These are phyloP conservation scores for Leccinum subfulvum DNA, from an alignment of 1,284 basidiomycete species.

Conservation along the genomic window DNA sequence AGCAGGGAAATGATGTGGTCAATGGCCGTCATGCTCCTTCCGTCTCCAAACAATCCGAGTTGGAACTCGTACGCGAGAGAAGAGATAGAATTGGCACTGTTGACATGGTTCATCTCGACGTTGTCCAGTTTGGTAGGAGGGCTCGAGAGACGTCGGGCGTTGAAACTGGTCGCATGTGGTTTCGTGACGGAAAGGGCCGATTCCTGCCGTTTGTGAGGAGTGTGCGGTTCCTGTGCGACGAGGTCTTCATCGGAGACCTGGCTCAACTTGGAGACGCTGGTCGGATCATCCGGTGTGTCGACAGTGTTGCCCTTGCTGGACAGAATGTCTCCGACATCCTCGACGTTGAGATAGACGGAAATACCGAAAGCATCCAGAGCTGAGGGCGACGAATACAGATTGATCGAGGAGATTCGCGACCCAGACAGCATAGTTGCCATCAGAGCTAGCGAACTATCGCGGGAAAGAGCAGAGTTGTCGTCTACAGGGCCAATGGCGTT, in stretches of 20 bases:
- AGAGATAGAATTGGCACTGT: slow-evolving; percentile 25
- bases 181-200: slow-evolving; percentile 14
- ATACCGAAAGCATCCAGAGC: slow-evolving; percentile 22
- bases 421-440: not conserved
- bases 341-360: slow-evolving; percentile 20
- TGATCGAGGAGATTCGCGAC: slow-evolving; percentile 7
- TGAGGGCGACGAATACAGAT: slow-evolving; percentile 20
- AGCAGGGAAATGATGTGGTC: slow-evolving; percentile 30
- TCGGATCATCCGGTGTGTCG: not conserved
- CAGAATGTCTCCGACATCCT: slow-evolving; percentile 1
- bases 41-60: slow-evolving; percentile 28
- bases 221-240: slow-evolving; percentile 2
- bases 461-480: not conserved
- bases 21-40: slow-evolving; percentile 24
- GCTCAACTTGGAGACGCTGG: not conserved
- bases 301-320: not conserved
- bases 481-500: slow-evolving; percentile 19
- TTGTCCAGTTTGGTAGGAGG: slow-evolving; percentile 21
- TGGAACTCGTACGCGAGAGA: slow-evolving; percentile 31
- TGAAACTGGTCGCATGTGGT: not conserved
- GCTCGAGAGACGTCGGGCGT: slow-evolving; percentile 18
- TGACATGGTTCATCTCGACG: slow-evolving; percentile 13
- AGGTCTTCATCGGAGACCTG: slow-evolving; percentile 6
- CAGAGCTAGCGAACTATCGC: not conserved
- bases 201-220: slow-evolving; percentile 18